Conservation (phyloP, 2,329 filamentous ascomycete genomes). For the Penicillium sp. region DNA sequence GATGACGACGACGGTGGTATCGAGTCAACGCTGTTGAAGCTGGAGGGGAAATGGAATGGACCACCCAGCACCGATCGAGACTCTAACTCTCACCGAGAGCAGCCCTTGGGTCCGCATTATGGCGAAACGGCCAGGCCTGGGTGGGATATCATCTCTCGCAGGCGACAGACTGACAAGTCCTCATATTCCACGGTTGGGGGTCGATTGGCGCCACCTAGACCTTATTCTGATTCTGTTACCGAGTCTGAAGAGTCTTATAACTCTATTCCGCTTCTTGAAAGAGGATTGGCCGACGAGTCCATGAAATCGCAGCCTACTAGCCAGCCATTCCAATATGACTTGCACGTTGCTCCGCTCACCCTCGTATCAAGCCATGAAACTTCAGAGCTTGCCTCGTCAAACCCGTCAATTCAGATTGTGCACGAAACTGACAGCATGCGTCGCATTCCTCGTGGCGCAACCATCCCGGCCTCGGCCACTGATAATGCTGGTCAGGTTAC, state of each 20-base stretch:
- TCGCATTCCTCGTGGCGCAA: conserved; percentile 39
- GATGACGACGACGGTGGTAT: conserved; percentile 84
- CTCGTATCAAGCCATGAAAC: conserved; percentile 22
- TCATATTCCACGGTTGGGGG: conserved; percentile 23
- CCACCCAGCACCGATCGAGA: conserved; percentile 17
- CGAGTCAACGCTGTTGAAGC: conserved; percentile 81
- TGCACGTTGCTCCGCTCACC: conserved; percentile 22
- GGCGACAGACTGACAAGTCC: conserved; percentile 22
- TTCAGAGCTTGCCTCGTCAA: conserved; percentile 33
- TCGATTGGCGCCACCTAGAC: conserved; percentile 25
- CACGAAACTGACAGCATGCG: conserved; percentile 46
- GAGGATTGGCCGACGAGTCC: conserved; percentile 46
- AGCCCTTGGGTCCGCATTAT: background rate
- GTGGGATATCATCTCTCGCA: conserved; percentile 15
- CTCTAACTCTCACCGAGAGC: conserved; percentile 1
- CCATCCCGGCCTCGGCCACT: conserved; percentile 28
- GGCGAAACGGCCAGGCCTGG: conserved; percentile 7
- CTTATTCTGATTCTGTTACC: conserved; percentile 41
- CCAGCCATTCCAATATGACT: conserved; percentile 13
- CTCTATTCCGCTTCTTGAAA: conserved; percentile 67
- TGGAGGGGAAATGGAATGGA: conserved; percentile 73
- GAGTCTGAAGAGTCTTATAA: conserved; percentile 66
- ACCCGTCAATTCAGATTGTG: conserved; percentile 45
- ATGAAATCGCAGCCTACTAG: conserved; percentile 40
- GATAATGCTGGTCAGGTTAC: conserved; percentile 35